Base-by-base conservation (phyloP, 2,329 filamentous ascomycete genomes). In the Epichloe coenophiala region DNA sequence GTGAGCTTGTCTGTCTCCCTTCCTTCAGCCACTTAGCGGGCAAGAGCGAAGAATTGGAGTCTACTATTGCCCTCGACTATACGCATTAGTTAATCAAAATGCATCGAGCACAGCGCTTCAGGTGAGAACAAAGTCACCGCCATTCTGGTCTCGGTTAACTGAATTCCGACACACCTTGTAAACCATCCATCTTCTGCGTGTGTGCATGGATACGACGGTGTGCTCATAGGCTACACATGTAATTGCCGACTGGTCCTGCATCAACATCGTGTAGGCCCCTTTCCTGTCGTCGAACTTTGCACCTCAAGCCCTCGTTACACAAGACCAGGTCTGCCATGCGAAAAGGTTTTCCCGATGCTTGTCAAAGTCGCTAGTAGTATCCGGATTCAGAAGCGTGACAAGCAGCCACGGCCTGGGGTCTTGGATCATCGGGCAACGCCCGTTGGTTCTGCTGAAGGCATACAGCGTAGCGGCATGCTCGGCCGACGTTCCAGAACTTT, bases 91-190 rank as follows among this genome's bases (percentile, higher is more conserved):
- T n/a, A 4, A 38, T 42, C 15, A 21, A n/a, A 23, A 33, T 33
- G n/a, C 37, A 40, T 27, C 31, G 19, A 31, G 46, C 13, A 31
- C 31, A 19, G 15, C 15, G 37, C 46, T 42, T 17, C n/a, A n/a
- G 19, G n/a, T 31, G 13, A 21, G 19, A 35, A 38, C 47, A 35
- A 38, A 38, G 50, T 47, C 51, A 52, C 45, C 46, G 51, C 43
- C 51, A 43, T 49, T 52, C 47, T 46, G n/a, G 48, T 42, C 51
- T 52, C 51, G 47, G 50, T 45, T 52, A 52, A 45, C 17, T 37
- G 33, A 38, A n/a, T 35, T 43, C 42, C 43, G 38, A 49, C 13
- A 36, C 31, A 49, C n/a, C 41, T 40, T 37, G 47, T 40, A 19
- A 36, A n/a, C 38, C 23, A 44, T 44, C 19, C 47, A 40, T 50